A percentile compares a stretch with the other conserved stretches of the same genome.
Evolutionary conservation across 768 basidiomycete genomes (phyloP).

Genomic region (Terana coerulea): DNA sequence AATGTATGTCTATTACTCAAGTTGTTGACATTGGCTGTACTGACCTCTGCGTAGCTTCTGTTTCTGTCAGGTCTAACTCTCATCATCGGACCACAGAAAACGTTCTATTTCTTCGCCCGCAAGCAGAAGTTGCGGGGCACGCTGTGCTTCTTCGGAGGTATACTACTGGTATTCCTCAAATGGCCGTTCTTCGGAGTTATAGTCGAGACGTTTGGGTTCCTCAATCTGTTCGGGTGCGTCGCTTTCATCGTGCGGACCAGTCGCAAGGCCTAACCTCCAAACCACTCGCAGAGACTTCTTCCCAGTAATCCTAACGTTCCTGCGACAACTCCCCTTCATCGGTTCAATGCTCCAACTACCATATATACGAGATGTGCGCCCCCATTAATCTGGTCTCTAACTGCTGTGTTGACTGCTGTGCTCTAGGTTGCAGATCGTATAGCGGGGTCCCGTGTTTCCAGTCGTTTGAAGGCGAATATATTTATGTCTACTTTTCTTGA

Average conservation of each 20-base stretch:
- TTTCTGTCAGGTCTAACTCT: slow-evolving; percentile 93
- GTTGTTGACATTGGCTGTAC: slow-evolving; percentile 2
- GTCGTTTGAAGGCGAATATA: slow-evolving; percentile 24
- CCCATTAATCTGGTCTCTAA: slow-evolving; percentile 8
- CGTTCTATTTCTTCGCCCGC: slow-evolving; percentile 96
- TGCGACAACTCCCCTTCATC: slow-evolving; percentile 90
- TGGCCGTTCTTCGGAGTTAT: slow-evolving; percentile 93
- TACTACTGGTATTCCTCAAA: slow-evolving; percentile 90
- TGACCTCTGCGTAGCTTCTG: slow-evolving; percentile 60
- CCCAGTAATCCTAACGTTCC: slow-evolving; percentile 96
- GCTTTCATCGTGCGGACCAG: neutral
- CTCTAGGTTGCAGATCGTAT: slow-evolving; percentile 31
- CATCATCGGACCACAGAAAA: slow-evolving; percentile 96
- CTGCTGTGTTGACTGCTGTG: neutral
- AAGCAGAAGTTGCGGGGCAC: slow-evolving; percentile 93
- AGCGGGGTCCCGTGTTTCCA: slow-evolving; percentile 33
- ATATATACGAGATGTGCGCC: slow-evolving; percentile 76
- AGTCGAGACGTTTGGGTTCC: slow-evolving; percentile 94
- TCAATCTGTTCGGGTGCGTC: slow-evolving; percentile 93
- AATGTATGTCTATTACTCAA: slow-evolving; percentile 86
- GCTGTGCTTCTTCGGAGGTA: slow-evolving; percentile 82
- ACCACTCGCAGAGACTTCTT: slow-evolving; percentile 84
- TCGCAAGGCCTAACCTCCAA: neutral
- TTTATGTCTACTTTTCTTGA: too few relatives aligned
- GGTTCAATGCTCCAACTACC: slow-evolving; percentile 85